A percentile compares a stretch with the other conserved stretches of the same genome.
phyloP scores from a whole-genome alignment of 1,139 yeast genomes.

The Hyphopichia khmerensis region DNA sequence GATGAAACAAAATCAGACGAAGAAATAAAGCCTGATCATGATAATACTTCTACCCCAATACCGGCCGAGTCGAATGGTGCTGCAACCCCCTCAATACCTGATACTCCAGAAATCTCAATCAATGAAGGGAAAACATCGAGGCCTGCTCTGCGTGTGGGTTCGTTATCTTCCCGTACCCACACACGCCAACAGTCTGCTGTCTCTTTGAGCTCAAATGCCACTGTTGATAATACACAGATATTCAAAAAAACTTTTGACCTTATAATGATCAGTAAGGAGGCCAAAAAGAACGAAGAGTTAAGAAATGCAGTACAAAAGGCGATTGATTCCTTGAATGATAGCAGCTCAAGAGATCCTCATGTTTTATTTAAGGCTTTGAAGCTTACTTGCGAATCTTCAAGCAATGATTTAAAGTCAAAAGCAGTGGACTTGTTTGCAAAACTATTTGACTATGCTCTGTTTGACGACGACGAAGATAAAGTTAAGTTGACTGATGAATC shows the following conservation, averaged over 20 bases:
- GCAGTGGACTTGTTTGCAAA: slow-evolving; percentile 49
- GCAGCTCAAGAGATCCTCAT: slow-evolving; percentile 31
- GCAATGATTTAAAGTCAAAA: slow-evolving; percentile 32
- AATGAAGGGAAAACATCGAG: not conserved
- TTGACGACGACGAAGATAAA: slow-evolving; percentile 38
- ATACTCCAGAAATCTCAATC: not conserved
- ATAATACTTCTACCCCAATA: not conserved
- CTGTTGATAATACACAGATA: slow-evolving; percentile 37
- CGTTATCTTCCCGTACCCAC: slow-evolving; percentile 7
- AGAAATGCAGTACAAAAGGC: slow-evolving; percentile 34
- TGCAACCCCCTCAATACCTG: not conserved
- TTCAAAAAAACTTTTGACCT: slow-evolving; percentile 40
- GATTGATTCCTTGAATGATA: slow-evolving; percentile 31
- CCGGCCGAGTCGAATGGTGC: not conserved
- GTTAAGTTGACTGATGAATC: slow-evolving; percentile 77
- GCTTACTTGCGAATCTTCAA: slow-evolving; percentile 35
- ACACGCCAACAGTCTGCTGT: slow-evolving; percentile 20
- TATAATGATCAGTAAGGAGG: slow-evolving; percentile 37
- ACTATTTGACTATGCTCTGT: slow-evolving; percentile 43
- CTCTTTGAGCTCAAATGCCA: slow-evolving; percentile 24
- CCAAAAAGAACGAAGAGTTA: slow-evolving; percentile 38
- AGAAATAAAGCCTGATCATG: not conserved
- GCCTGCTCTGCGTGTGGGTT: slow-evolving; percentile 1
- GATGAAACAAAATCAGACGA: too few relatives aligned
- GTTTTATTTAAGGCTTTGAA: slow-evolving; percentile 41